Base-by-base conservation (phyloP, 2,329 filamentous ascomycete genomes). In the Xylaria sp. region DNA sequence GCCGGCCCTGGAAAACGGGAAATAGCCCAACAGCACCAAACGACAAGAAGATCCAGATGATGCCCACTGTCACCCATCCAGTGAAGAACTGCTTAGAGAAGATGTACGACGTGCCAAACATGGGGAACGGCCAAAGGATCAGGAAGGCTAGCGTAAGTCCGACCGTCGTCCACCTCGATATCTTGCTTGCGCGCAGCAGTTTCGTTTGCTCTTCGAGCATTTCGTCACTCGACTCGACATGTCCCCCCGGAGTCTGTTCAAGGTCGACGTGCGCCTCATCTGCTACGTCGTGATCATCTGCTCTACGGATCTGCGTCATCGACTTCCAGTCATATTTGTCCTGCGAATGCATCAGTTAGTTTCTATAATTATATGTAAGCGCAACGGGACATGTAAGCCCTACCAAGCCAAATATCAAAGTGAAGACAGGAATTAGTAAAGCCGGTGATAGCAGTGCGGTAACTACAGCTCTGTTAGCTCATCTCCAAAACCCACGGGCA, bases 61-160 rank as follows among this genome's bases (percentile, higher is more conserved):
- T 92, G 9, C 90, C 91, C 8, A 93, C 88, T 0, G 88, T 85
- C 11, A 94, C 88, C 92, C 92, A 95, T 54, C 92, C 92, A 0
- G 91, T 93, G 80, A 95, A 96, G 83, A 96, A 96, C 27, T 85
- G 85, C 83, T 93, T 92, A 79, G 86, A 89, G 81, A 96, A 97
- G 62, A 97, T 86, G 77, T 97, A 97, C 0, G 87, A 87, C 0
- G 86, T 85, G 11, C 93, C 94, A 76, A 96, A 97, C 89, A 97
- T 90, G 0, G 94, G 94, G 86, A 97, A 95, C 0, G 94, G 94
- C 93, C 94, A 97, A 17, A 97, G 86, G 1, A 97, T 85, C 0
- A 97, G 82, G 64, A 97, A 83, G 0, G 88, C 85, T 0, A 97
- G 69, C 0, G 93, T 92, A 82, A 93, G 84, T 71, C 86, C 79